These are phyloP conservation scores for Fraxinus anomala DNA, from an alignment of 257 asterid genomes.

Conservation along the genomic window DNA sequence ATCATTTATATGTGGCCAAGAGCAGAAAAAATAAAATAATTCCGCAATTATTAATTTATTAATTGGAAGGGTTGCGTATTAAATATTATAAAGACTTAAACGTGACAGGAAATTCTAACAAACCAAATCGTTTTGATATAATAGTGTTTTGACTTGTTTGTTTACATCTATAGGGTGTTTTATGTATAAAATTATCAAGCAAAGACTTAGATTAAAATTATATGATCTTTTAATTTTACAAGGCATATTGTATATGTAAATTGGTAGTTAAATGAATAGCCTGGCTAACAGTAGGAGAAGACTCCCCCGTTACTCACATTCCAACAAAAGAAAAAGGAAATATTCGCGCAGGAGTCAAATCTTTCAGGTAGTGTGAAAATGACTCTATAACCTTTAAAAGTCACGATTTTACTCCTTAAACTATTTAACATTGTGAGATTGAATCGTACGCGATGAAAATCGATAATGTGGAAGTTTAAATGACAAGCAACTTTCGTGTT, in stretches of 20 bases:
- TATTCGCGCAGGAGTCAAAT: too few species aligned
- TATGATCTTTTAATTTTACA: neutral
- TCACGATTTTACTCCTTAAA: too few species aligned
- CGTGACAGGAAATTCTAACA: slow-evolving; percentile 2
- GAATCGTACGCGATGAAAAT: too few species aligned
- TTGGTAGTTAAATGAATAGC: slow-evolving; percentile 19
- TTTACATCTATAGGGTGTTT: neutral
- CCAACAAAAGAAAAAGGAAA: too few species aligned
- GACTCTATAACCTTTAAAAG: too few species aligned
- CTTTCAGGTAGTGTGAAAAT: too few species aligned
- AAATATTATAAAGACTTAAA: neutral
- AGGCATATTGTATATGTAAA: neutral
- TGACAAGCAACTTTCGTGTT: too few species aligned
- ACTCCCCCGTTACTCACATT: neutral
- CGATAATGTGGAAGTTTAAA: too few species aligned
- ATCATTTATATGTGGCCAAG: neutral
- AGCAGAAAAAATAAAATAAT: neutral
- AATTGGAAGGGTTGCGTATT: neutral
- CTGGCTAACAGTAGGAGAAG: slow-evolving; percentile 5
- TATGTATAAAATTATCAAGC: neutral
- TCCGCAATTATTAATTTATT: neutral
- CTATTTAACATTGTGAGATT: too few species aligned
- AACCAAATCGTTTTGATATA: neutral
- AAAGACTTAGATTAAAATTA: too few species aligned
- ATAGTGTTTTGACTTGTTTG: neutral